Conservation (phyloP, 2,329 filamentous ascomycete genomes). For the Podosphaera xanthii region DNA sequence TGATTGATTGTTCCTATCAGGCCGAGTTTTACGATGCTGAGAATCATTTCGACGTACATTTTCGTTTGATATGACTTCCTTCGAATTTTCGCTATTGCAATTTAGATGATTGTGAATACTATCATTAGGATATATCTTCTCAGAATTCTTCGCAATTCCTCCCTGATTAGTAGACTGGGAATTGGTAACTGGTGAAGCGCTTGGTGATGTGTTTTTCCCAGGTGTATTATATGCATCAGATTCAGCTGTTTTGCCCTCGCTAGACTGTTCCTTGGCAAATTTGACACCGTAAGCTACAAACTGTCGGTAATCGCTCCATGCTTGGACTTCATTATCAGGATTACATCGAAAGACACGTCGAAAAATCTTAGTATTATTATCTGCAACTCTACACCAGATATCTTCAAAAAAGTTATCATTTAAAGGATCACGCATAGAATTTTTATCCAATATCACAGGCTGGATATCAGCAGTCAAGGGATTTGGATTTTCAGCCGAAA, state of each 20-base stretch:
- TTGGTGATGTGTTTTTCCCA: constrained; percentile 15
- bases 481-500: constrained; percentile 23
- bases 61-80: constrained; percentile 9
- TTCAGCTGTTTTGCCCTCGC: constrained; percentile 13
- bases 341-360: constrained; percentile 87
- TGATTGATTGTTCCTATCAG: constrained; percentile 12
- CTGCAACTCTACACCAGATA: constrained; percentile 66
- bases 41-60: constrained; percentile 7
- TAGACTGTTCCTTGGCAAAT: constrained; percentile 31
- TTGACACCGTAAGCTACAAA: constrained; percentile 44
- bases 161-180: constrained; percentile 5
- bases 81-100: constrained; percentile 12
- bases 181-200: constrained; percentile 4
- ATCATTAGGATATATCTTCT: constrained; percentile 9
- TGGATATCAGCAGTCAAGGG: constrained; percentile 44
- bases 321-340: constrained; percentile 83
- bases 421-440: constrained; percentile 87
- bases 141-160: constrained; percentile 8
- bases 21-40: constrained; percentile 7
- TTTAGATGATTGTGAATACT: constrained; percentile 7
- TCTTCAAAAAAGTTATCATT: constrained; percentile 65
- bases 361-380: constrained; percentile 90
- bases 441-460: constrained; percentile 52
- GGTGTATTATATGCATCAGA: constrained; percentile 14
- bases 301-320: constrained; percentile 61